Conservation (phyloP, 441 rosid genomes). For the Theobroma grandiflorum region DNA sequence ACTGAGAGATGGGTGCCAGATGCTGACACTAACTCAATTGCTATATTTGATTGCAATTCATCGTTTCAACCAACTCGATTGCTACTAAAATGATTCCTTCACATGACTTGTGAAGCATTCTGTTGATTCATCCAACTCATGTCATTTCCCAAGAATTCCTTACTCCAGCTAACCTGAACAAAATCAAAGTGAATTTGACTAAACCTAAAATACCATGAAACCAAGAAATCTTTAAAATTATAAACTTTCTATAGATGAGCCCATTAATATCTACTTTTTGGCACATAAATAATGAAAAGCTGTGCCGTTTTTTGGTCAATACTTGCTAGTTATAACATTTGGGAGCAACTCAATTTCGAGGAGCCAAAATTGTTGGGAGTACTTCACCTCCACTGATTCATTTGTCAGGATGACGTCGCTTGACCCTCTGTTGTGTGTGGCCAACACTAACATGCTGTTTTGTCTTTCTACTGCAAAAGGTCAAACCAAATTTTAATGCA, state of each 20-base stretch:
- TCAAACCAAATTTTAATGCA: constrained; percentile 8
- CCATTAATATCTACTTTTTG: background rate
- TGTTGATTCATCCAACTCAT: background rate
- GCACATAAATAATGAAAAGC: background rate
- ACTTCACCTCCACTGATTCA: background rate
- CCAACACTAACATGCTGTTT: constrained; percentile 29
- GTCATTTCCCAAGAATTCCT: background rate
- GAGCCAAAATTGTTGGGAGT: background rate
- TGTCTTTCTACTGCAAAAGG: constrained; percentile 37
- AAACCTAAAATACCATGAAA: background rate
- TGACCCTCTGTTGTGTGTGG: constrained; percentile 34
- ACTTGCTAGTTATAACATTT: background rate
- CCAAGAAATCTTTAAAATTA: background rate
- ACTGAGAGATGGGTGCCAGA: too few species aligned
- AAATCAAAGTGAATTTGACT: background rate
- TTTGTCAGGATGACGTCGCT: constrained; percentile 37
- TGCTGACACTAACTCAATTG: background rate
- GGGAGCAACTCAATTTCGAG: background rate
- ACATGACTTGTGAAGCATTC: background rate
- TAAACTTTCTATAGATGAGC: background rate
- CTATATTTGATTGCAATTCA: background rate
- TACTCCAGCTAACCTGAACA: background rate
- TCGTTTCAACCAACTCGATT: background rate
- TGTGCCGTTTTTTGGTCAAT: background rate
- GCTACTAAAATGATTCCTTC: background rate